phyloP scores from a whole-genome alignment of 2,329 filamentous ascomycete genomes.

The Diaporthe velutina region DNA sequence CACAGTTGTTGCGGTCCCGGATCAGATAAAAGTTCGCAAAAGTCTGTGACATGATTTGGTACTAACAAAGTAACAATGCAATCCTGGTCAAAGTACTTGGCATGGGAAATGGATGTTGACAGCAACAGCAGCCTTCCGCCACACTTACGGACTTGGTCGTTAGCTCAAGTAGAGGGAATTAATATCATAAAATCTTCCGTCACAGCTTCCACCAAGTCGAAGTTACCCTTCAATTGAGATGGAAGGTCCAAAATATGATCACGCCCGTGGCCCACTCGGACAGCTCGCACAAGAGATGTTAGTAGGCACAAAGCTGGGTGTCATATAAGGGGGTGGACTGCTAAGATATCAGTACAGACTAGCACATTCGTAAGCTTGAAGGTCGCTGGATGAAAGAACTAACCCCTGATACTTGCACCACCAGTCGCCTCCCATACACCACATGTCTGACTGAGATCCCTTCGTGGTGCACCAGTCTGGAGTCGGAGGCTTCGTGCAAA shows the following conservation, averaged over 20 bases:
- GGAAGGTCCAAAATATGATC: too few relatives aligned
- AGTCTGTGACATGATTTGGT: too few relatives aligned
- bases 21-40: not conserved
- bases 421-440: not conserved
- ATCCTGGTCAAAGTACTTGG: not conserved
- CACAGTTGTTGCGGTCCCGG: too few relatives aligned
- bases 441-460: not conserved
- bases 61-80: too few relatives aligned
- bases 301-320: not conserved
- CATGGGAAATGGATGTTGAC: too few relatives aligned
- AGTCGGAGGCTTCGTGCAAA: not conserved
- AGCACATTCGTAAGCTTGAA: not conserved
- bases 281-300: conserved; percentile 8
- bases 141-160: not conserved
- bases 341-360: not conserved
- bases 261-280: not conserved
- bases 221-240: not conserved
- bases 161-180: not conserved
- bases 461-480: not conserved
- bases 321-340: not conserved
- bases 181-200: not conserved
- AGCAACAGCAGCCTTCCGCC: too few relatives aligned
- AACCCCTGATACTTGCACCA: not conserved
- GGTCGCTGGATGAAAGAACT: not conserved
- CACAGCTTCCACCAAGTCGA: too few relatives aligned